Conservation (phyloP, 2,329 filamentous ascomycete genomes). For the Pestalotiopsis sp. region DNA sequence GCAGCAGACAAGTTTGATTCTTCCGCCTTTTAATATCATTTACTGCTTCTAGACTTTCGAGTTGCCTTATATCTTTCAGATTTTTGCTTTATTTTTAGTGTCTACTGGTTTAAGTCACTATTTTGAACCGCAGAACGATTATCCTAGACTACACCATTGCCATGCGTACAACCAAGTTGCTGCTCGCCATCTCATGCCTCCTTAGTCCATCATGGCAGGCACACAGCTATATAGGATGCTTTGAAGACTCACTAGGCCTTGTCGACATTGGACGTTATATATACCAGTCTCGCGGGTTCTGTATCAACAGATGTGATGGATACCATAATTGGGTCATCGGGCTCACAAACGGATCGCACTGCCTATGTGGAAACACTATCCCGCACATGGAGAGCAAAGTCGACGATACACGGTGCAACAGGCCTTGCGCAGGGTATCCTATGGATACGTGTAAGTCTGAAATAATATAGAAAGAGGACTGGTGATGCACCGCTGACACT, state of each 20-base stretch:
- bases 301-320: constrained; percentile 2
- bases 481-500: not conserved
- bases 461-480: not conserved
- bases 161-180: not conserved
- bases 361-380: constrained; percentile 20
- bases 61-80: too few relatives aligned
- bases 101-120: too few relatives aligned
- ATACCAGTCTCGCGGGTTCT: constrained; percentile 20
- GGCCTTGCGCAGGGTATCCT: constrained; percentile 19
- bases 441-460: constrained; percentile 12
- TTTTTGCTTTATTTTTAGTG: too few relatives aligned
- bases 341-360: constrained; percentile 22
- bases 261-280: not conserved
- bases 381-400: constrained; percentile 15
- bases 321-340: constrained; percentile 13
- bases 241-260: constrained; percentile 14
- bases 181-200: not conserved
- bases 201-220: not conserved
- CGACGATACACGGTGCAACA: constrained; percentile 20
- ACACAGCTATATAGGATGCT: constrained; percentile 20
- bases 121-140: not conserved
- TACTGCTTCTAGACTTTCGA: too few relatives aligned
- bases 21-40: too few relatives aligned
- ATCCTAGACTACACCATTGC: not conserved
- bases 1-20: too few relatives aligned